A percentile compares a stretch with the other conserved stretches of the same genome.
phyloP scores from a whole-genome alignment of 495 filamentous ascomycete species.

The Choiromyces venosus region DNA sequence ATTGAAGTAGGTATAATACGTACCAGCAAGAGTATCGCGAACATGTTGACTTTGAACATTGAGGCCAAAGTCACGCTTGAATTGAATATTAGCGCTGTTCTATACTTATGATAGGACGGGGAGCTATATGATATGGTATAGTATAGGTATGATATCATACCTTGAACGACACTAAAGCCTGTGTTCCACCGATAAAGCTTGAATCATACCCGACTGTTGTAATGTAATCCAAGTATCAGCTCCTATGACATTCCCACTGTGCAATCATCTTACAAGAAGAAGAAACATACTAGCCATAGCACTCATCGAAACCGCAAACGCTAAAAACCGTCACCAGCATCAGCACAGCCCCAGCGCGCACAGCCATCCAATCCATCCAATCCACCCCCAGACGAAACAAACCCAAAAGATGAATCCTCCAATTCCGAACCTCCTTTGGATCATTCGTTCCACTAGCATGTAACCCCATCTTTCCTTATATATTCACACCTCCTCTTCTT shows the following conservation, averaged over 20 bases:
- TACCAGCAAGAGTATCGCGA: constrained; percentile 33
- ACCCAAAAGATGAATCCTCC: constrained; percentile 35
- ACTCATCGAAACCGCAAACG: constrained; percentile 38
- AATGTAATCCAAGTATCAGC: constrained; percentile 5
- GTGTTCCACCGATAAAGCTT: constrained; percentile 65
- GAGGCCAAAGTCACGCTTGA: constrained; percentile 35
- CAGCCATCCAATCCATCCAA: too few relatives aligned
- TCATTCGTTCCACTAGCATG: constrained; percentile 34
- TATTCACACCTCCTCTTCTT: neutral
- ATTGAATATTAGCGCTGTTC: neutral
- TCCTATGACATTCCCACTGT: neutral
- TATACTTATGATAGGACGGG: neutral
- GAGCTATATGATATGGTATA: neutral
- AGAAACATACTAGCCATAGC: constrained; percentile 26
- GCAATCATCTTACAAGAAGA: neutral
- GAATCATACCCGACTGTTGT: constrained; percentile 61
- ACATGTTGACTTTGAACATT: constrained; percentile 27
- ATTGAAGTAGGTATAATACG: neutral
- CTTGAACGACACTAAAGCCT: constrained; percentile 58
- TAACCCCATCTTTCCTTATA: constrained; percentile 27
- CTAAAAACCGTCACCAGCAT: constrained; percentile 14
- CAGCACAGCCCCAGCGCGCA: neutral
- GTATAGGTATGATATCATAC: constrained; percentile 5
- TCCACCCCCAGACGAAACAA: constrained; percentile 1
- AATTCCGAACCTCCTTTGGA: constrained; percentile 40